Percentiles rank a stretch among this genome's conserved stretches.
phyloP scores from a whole-genome alignment of 768 basidiomycete genomes.

The Sarcomyxa edulis region DNA sequence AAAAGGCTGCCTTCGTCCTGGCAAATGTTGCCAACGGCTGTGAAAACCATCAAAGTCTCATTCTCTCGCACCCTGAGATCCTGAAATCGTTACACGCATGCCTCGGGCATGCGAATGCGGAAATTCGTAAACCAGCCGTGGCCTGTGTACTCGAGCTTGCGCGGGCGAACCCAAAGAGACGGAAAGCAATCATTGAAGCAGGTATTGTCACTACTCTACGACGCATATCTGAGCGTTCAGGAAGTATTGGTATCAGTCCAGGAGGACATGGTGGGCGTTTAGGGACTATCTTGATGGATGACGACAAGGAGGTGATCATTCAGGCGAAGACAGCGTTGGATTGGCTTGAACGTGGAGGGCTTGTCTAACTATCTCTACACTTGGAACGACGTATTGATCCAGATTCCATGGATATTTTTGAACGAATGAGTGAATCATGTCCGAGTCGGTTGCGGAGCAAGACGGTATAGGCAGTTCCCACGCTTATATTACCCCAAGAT shows the following conservation, averaged over 20 bases:
- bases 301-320: constrained; percentile 55
- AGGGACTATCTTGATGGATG: constrained; percentile 49
- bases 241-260: constrained; percentile 14
- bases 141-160: constrained; percentile 56
- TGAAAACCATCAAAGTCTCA: constrained; percentile 40
- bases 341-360: constrained; percentile 37
- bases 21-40: constrained; percentile 67
- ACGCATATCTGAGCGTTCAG: constrained; percentile 35
- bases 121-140: constrained; percentile 57
- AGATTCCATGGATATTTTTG: too few species aligned
- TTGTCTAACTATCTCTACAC: too few species aligned
- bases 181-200: constrained; percentile 15
- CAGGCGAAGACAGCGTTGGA: constrained; percentile 53
- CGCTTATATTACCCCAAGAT: too few species aligned
- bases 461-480: too few species aligned
- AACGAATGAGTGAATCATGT: too few species aligned
- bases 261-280: constrained; percentile 19
- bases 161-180: constrained; percentile 25
- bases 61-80: constrained; percentile 47
- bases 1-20: constrained; percentile 53
- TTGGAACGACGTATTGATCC: too few species aligned
- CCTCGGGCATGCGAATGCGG: constrained; percentile 54
- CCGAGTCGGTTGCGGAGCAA: too few species aligned
- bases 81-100: constrained; percentile 50
- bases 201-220: constrained; percentile 32